A percentile compares a stretch with the other conserved stretches of the same genome.
These are phyloP conservation scores for Trametes gibbosa DNA, from an alignment of 768 basidiomycete species.

Conservation along the genomic window DNA sequence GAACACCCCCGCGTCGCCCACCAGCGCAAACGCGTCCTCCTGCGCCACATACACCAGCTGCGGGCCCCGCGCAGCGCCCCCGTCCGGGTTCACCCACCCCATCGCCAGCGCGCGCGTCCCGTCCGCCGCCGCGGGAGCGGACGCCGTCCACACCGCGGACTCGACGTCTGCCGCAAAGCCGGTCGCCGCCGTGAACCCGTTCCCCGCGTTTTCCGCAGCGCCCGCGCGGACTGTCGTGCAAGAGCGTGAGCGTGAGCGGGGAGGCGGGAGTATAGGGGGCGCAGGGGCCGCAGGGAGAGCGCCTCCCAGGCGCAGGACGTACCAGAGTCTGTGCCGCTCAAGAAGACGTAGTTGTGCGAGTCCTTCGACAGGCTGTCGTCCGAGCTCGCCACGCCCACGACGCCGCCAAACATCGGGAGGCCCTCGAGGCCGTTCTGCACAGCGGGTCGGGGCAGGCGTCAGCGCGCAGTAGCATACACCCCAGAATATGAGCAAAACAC, in stretches of 20 bases:
- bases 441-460: neutral
- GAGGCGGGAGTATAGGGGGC: neutral
- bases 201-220: conserved; percentile 3
- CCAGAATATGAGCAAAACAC: no score
- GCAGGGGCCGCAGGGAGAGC: conserved; percentile 7
- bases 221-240: neutral
- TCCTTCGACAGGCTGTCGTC: conserved; percentile 8
- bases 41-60: neutral
- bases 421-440: conserved; percentile 12
- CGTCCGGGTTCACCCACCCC: conserved; percentile 24
- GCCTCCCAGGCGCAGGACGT: no score
- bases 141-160: conserved; percentile 25
- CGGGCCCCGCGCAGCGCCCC: neutral
- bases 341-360: conserved; percentile 16
- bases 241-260: neutral
- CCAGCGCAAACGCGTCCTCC: conserved; percentile 3
- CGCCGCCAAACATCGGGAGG: conserved; percentile 14
- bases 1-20: conserved; percentile 3
- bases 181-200: conserved; percentile 22
- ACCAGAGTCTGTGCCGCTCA: conserved; percentile 7
- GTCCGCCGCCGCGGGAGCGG: no score
- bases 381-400: conserved; percentile 13
- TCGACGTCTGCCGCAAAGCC: conserved; percentile 13
- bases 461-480: no score
- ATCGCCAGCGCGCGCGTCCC: conserved; percentile 5